A percentile compares a stretch with the other conserved stretches of the same genome.
These are phyloP conservation scores for Talaromyces ruber DNA, from an alignment of 495 filamentous ascomycete species.

Conservation along the genomic window DNA sequence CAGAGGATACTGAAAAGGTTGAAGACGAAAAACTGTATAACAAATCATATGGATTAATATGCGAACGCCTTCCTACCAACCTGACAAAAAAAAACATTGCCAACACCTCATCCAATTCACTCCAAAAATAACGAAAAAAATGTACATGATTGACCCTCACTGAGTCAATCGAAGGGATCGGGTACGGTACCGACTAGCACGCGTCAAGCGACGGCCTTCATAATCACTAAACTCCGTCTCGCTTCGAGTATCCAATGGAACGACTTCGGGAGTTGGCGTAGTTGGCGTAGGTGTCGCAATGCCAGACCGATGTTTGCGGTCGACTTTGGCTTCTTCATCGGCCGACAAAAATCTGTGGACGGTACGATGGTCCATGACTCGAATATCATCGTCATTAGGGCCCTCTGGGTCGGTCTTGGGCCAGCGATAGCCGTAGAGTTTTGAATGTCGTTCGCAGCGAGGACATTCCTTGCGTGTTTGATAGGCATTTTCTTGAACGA, in stretches of 20 bases:
- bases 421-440: slow-evolving; percentile 91
- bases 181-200: slow-evolving; percentile 20
- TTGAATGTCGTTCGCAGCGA: slow-evolving; percentile 90
- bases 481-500: slow-evolving; percentile 82
- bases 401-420: slow-evolving; percentile 82
- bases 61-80: neutral
- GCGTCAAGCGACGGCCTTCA: slow-evolving; percentile 25
- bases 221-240: slow-evolving; percentile 30
- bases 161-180: neutral
- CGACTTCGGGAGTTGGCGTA: slow-evolving; percentile 10
- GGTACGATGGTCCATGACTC: slow-evolving; percentile 63
- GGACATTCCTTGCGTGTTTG: slow-evolving; percentile 76
- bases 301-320: slow-evolving; percentile 32
- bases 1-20: too few relatives aligned
- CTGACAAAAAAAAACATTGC: neutral
- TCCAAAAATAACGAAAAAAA: neutral
- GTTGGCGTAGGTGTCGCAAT: slow-evolving; percentile 25
- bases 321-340: slow-evolving; percentile 54
- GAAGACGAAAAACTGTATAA: neutral
- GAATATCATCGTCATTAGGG: slow-evolving; percentile 63
- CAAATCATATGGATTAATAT: neutral
- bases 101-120: neutral
- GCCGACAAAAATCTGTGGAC: slow-evolving; percentile 62
- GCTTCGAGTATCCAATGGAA: slow-evolving; percentile 26
- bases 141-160: neutral